Conservation (phyloP, 2,329 filamentous ascomycete species). For the Colletotrichum sp. region DNA sequence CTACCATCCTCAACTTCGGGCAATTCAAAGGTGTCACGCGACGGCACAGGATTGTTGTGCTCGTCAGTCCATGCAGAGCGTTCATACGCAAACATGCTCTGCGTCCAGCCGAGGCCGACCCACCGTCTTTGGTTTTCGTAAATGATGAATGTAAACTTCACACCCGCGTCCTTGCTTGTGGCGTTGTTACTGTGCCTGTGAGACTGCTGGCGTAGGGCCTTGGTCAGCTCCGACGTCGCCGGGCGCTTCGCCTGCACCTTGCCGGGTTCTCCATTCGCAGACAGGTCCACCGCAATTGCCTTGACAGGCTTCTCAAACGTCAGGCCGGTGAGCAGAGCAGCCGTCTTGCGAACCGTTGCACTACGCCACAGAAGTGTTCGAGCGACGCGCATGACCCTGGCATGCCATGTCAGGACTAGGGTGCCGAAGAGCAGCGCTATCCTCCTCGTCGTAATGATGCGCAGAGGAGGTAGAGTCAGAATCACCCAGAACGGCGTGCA, state of each 20-base stretch:
- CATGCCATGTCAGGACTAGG: slow-evolving; percentile 89
- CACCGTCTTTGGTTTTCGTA: slow-evolving; percentile 97
- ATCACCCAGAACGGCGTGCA: slow-evolving; percentile 88
- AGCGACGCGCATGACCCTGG: slow-evolving; percentile 81
- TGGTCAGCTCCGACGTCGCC: slow-evolving; percentile 51
- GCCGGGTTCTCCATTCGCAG: slow-evolving; percentile 2
- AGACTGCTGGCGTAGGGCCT: slow-evolving; percentile 41
- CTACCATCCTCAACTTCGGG: slow-evolving; percentile 66
- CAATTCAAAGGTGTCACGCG: slow-evolving; percentile 72
- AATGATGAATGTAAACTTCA: slow-evolving; percentile 95
- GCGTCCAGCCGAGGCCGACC: slow-evolving; percentile 95
- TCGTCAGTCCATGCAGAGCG: slow-evolving; percentile 94
- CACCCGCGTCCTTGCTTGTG: slow-evolving; percentile 70
- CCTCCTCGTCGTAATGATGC: slow-evolving; percentile 85
- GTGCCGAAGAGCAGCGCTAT: slow-evolving; percentile 89
- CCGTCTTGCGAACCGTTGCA: slow-evolving; percentile 70
- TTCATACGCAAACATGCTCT: slow-evolving; percentile 89
- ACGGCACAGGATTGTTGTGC: slow-evolving; percentile 80
- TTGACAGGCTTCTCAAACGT: slow-evolving; percentile 64
- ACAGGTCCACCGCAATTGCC: slow-evolving; percentile 22
- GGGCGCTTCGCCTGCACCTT: slow-evolving; percentile 35
- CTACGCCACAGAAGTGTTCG: slow-evolving; percentile 93
- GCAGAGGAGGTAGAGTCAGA: slow-evolving; percentile 81
- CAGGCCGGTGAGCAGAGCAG: slow-evolving; percentile 80
- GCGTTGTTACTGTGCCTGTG: slow-evolving; percentile 32